Base-by-base conservation (phyloP, 106 monocot genomes). In the Triglochin maritima region DNA sequence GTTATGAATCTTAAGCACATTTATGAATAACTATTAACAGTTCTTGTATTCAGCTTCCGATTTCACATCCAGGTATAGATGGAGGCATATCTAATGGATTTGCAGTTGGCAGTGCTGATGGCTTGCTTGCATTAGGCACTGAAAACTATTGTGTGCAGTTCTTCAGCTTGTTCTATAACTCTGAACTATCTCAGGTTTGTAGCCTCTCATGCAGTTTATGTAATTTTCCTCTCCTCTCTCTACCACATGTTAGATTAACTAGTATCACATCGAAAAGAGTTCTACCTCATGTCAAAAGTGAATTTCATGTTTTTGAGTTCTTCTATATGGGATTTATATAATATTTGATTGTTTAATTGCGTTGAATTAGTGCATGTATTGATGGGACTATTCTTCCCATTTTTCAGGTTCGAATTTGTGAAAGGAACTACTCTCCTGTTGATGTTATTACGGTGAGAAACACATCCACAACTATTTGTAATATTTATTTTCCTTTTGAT, bases 401-500 rank as follows among this genome's bases (percentile, higher is more conserved):
- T 89, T 73, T 78, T 45, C 79, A 96, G 96, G 83, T 91, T 64
- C 96, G 86, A 88, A 78, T 96, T 50, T 86, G 77, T 70, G 85
- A 91, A 82, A 91, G 91, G 70, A 96, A 96, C 57, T 87, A 82
- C 60, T 83, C 90, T 56, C 96, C 96, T 74, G 83, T 79, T 64
- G 96, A 96, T 79, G 96, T 88, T 72, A 66, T 79, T 77, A 91
- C 66, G 47, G 96, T 96, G 84, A 50, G 61, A 11, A 8, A 2
- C 45, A 4, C 9, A 62, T 62, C 52, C 52, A 52, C 62, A 62
- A 44, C 43, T 44, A 4, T 62, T 62, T 7, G 42, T 62, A 44
- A 43, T 52, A 60, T 7, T 60, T 7, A 10, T 16, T 62, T 62
- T 62, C 62, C 42, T 44, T 62, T 9, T 3, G 9, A 3, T 9